Conservation (phyloP, 805 yeast genomes). For the Limtongia smithiae region DNA sequence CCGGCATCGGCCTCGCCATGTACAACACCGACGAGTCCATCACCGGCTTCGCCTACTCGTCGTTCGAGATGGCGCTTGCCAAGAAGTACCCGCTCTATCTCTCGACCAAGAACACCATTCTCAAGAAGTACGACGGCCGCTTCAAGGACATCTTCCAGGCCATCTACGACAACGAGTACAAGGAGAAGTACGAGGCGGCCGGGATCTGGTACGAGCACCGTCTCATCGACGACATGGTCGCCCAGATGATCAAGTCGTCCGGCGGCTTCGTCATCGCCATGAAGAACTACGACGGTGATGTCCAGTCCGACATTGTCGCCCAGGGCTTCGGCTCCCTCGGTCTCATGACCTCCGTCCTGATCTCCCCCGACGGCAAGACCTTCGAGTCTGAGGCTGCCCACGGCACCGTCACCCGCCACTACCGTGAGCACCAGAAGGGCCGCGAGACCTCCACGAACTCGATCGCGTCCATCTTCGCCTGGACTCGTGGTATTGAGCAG, state of each 20-base stretch:
- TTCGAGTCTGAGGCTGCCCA: slow-evolving; percentile 99
- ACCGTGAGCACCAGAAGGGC: slow-evolving; percentile 92
- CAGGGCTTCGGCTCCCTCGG: slow-evolving; percentile 98
- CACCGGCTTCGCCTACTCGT: slow-evolving; percentile 84
- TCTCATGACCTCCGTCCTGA: slow-evolving; percentile 93
- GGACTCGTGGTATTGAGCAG: slow-evolving; percentile 91
- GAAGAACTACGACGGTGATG: slow-evolving; percentile 98
- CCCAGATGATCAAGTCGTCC: slow-evolving; percentile 93
- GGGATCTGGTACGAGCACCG: slow-evolving; percentile 98
- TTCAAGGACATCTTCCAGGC: slow-evolving; percentile 91
- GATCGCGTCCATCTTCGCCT: slow-evolving; percentile 94
- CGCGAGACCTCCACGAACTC: slow-evolving; percentile 97
- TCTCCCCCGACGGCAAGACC: slow-evolving; percentile 95
- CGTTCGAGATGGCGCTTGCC: slow-evolving; percentile 80
- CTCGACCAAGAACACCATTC: slow-evolving; percentile 91
- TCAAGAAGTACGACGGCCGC: slow-evolving; percentile 90
- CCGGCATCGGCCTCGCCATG: slow-evolving; percentile 88
- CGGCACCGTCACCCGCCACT: slow-evolving; percentile 97
- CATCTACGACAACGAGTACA: slow-evolving; percentile 68
- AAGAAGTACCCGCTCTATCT: slow-evolving; percentile 76
- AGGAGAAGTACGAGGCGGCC: slow-evolving; percentile 61
- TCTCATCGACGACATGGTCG: slow-evolving; percentile 96
- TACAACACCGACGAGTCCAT: slow-evolving; percentile 94
- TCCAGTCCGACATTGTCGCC: slow-evolving; percentile 93
- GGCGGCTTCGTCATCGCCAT: slow-evolving; percentile 95